A percentile compares a stretch with the other conserved stretches of the same genome.
These are phyloP conservation scores for Hypoxylon sp. DNA, from an alignment of 2,329 filamentous ascomycete genomes.

Conservation along the genomic window DNA sequence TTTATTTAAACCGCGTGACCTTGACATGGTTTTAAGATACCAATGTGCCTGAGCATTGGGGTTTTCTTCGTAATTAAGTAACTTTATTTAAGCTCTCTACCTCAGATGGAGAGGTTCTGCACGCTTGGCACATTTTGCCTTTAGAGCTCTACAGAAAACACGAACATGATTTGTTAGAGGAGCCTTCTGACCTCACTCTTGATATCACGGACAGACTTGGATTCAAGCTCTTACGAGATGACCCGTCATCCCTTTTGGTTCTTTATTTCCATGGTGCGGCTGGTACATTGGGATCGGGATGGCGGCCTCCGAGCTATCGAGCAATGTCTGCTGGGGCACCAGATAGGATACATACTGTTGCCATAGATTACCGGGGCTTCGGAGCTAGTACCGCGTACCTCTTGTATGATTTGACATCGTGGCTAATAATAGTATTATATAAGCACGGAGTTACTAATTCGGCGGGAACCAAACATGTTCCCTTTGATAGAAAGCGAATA, in stretches of 20 bases:
- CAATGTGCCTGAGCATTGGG: conserved; percentile 76
- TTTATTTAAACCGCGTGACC: conserved; percentile 68
- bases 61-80: conserved; percentile 80
- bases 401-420: no score
- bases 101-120: conserved; percentile 75
- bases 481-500: no score
- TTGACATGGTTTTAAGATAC: conserved; percentile 73
- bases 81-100: conserved; percentile 78
- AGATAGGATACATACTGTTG: conserved; percentile 68
- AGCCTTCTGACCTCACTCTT: conserved; percentile 56
- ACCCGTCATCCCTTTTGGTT: conserved; percentile 61
- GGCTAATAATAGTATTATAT: no score
- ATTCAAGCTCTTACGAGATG: conserved; percentile 62
- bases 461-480: no score
- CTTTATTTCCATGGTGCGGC: conserved; percentile 70
- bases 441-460: no score
- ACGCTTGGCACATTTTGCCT: conserved; percentile 84
- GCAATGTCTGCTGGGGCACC: conserved; percentile 66
- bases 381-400: conserved; percentile 67
- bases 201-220: conserved; percentile 56
- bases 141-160: conserved; percentile 74
- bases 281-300: conserved; percentile 70
- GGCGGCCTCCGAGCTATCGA: conserved; percentile 69
- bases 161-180: conserved; percentile 62
- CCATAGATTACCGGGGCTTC: conserved; percentile 75